Base-by-base conservation (phyloP, 2,329 filamentous ascomycete species). In the Cadophora luteo-olivacea region DNA sequence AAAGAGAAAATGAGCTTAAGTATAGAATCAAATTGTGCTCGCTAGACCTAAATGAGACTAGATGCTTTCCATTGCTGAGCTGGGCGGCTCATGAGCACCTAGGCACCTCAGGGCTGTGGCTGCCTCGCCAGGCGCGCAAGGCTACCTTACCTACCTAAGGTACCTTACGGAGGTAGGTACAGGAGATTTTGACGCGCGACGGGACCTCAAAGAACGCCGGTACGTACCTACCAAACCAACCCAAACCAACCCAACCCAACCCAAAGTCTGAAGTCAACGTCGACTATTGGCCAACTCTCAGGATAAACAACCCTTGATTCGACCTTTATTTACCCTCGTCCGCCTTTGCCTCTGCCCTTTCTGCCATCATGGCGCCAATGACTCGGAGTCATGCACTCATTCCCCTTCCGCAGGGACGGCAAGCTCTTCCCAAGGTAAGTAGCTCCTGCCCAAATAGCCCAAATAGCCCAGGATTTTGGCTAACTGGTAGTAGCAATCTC, bases 331-430 rank as follows among this genome's bases (percentile, higher is more conserved):
- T 24, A 24, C 36, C 57, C 24, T 45, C 9, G n/a, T 41, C 5
- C 5, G 29, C 3, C 29, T 29, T 29, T 29, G 29, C 29, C 29
- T 29, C 5, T 29, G 29, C 41, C 41, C 48, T 16, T 52, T 24
- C 24, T 49, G 58, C 33, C 19, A 67, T 68, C 16, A 78, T 78
- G 77, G 77, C 77, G 55, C 77, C 76, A 9, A 76, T 79, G 66
- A 76, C 74, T 19, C 71, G 75, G 36, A 75, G 69, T 48, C 65
- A 68, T 67, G 70, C 69, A 12, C 63, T 75, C 45, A 68, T 69
- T 19, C 69, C 71, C 49, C 68, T 66, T n/a, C 48, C 64, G n/a
- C 72, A 74, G 52, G 70, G 70, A 58, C 62, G 70, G 36, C 62
- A 68, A 25, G 63, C 62, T 57, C 62, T 67, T 48, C 55, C 60